Evolutionary conservation across 345 rosid genomes (phyloP).

Genomic region (Luvunga scandens): DNA sequence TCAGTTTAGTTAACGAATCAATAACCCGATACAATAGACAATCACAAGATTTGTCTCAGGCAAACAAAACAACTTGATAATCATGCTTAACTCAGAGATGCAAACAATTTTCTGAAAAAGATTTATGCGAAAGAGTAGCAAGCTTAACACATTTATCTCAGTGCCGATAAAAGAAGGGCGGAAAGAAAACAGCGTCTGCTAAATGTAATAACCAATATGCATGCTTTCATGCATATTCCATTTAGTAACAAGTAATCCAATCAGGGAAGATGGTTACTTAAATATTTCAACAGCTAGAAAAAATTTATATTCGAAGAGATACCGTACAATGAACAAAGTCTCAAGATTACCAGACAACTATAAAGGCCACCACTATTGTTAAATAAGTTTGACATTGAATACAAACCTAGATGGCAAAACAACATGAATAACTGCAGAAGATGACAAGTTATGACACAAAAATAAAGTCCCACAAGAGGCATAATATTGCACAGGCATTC

Average conservation of each 20-base stretch:
- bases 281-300: not conserved
- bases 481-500: not conserved
- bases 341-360: not conserved
- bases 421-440: not conserved
- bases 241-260: not conserved
- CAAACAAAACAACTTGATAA: not conserved
- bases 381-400: not conserved
- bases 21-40: not conserved
- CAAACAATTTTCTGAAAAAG: too few species aligned
- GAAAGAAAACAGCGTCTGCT: not conserved
- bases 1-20: not conserved
- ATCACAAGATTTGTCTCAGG: not conserved
- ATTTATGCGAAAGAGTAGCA: not conserved
- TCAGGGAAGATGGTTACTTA: not conserved
- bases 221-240: not conserved
- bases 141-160: not conserved
- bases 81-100: too few species aligned
- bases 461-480: not conserved
- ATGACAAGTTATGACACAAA: not conserved
- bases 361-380: not conserved
- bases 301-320: too few species aligned
- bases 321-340: not conserved
- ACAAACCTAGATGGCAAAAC: not conserved
- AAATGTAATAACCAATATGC: not conserved
- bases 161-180: not conserved